Percentiles rank a stretch among this genome's conserved stretches.
Evolutionary conservation across 2,329 filamentous ascomycete species (phyloP).

Genomic region (Paecilomyces sp.): DNA sequence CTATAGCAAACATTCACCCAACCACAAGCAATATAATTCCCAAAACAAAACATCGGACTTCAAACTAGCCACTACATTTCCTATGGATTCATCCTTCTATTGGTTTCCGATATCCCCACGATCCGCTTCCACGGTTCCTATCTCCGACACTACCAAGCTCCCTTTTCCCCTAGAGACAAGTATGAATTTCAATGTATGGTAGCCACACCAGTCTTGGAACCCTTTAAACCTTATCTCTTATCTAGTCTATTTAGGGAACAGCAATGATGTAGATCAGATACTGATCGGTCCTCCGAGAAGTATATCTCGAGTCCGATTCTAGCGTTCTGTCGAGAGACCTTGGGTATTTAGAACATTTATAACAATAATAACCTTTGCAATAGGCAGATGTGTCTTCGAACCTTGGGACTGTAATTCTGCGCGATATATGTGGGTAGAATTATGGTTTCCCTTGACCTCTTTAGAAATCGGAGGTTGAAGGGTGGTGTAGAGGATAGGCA

Average conservation of each 20-base stretch:
- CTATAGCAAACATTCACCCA: too few relatives aligned
- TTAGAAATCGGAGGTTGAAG: background rate
- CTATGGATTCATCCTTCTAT: too few relatives aligned
- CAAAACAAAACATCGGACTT: too few relatives aligned
- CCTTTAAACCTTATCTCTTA: background rate
- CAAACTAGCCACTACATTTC: too few relatives aligned
- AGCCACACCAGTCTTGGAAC: background rate
- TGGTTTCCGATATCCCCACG: background rate
- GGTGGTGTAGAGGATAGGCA: background rate
- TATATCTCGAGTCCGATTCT: background rate
- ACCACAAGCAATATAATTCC: too few relatives aligned
- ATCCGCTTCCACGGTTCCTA: background rate
- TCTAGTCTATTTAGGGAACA: background rate
- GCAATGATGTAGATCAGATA: background rate
- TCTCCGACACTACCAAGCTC: background rate
- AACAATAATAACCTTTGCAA: background rate
- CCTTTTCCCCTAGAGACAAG: background rate
- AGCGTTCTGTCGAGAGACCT: background rate
- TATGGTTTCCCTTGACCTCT: background rate
- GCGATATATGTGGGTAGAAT: background rate
- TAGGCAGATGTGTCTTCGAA: background rate
- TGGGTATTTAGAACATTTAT: background rate
- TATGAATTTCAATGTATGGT: background rate
- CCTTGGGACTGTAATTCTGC: background rate
- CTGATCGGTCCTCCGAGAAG: background rate